Conservation (phyloP, 1,139 yeast species). For the Debaryomyces sp. region DNA sequence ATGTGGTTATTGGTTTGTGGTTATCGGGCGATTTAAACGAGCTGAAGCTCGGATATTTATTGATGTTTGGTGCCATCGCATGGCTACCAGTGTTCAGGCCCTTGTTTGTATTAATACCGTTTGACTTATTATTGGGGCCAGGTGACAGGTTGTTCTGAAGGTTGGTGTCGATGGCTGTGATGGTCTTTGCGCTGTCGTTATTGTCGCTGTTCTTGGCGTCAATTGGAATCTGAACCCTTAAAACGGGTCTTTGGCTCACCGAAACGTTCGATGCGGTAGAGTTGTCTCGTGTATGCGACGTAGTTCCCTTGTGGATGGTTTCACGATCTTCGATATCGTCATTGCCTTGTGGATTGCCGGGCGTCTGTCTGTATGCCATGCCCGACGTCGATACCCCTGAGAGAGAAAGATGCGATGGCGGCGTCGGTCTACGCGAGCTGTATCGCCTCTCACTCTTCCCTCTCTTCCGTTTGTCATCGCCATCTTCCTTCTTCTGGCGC, state of each 20-base stretch:
- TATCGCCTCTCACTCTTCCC: neutral
- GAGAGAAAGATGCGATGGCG: conserved; percentile 32
- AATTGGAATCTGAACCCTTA: conserved; percentile 54
- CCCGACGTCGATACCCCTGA: conserved; percentile 34
- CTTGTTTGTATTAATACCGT: conserved; percentile 13
- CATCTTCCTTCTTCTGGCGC: conserved; percentile 21
- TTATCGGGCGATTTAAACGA: conserved; percentile 43
- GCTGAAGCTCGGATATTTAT: conserved; percentile 27
- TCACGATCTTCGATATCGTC: conserved; percentile 12
- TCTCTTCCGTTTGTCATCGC: neutral
- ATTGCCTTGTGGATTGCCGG: conserved; percentile 17
- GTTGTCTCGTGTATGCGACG: conserved; percentile 6
- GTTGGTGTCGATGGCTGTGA: conserved; percentile 41
- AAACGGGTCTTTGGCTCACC: conserved; percentile 42
- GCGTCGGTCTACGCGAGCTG: conserved; percentile 14
- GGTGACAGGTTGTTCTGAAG: conserved; percentile 7
- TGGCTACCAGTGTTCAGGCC: conserved; percentile 6
- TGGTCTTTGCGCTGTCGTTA: conserved; percentile 36
- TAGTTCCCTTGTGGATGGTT: neutral
- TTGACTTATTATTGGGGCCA: conserved; percentile 6
- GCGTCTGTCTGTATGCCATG: conserved; percentile 11
- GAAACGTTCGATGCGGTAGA: conserved; percentile 7
- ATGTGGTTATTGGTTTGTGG: conserved; percentile 34
- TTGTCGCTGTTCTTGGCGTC: conserved; percentile 31
- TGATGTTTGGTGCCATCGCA: conserved; percentile 16